A percentile compares a stretch with the other conserved stretches of the same genome.
Evolutionary conservation across 768 basidiomycete species (phyloP).

Genomic region (Rubroboletus satanas): DNA sequence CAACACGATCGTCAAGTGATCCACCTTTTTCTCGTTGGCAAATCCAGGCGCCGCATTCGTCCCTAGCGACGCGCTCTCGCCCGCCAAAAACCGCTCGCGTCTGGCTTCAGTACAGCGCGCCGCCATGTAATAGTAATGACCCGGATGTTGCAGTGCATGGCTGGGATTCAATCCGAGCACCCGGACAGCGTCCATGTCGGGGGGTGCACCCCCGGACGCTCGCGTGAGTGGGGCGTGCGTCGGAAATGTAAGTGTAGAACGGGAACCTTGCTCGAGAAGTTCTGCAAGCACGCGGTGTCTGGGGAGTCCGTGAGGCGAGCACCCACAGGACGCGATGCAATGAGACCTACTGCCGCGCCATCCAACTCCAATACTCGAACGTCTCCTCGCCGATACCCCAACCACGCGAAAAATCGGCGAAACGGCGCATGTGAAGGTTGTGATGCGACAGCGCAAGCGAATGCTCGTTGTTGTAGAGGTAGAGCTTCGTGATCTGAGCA

Average conservation of each 20-base stretch:
- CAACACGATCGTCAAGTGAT: slow-evolving; percentile 76
- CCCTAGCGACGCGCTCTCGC: slow-evolving; percentile 42
- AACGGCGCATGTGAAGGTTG: slow-evolving; percentile 78
- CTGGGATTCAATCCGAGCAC: slow-evolving; percentile 73
- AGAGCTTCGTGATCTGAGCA: slow-evolving; percentile 78
- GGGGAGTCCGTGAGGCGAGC: background rate
- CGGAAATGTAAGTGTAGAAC: slow-evolving; percentile 60
- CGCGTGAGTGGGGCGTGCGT: slow-evolving; percentile 44
- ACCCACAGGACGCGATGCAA: background rate
- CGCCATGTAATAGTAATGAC: slow-evolving; percentile 83
- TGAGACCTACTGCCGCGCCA: slow-evolving; percentile 75
- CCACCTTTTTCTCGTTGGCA: slow-evolving; percentile 87
- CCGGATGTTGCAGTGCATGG: slow-evolving; percentile 84
- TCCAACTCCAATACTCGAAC: slow-evolving; percentile 98
- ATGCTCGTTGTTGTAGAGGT: slow-evolving; percentile 87
- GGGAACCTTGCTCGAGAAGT: slow-evolving; percentile 77
- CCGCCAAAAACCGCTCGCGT: slow-evolving; percentile 58
- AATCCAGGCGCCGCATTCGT: slow-evolving; percentile 61
- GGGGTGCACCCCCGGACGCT: slow-evolving; percentile 22
- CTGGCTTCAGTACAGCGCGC: slow-evolving; percentile 82
- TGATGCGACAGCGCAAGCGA: slow-evolving; percentile 78
- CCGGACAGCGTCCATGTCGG: slow-evolving; percentile 59
- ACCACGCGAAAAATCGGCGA: slow-evolving; percentile 79
- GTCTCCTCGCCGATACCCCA: slow-evolving; percentile 98
- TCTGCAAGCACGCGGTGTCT: slow-evolving; percentile 91